Conservation (phyloP, 2,329 filamentous ascomycete species). For the Geosmithia putterillii region DNA sequence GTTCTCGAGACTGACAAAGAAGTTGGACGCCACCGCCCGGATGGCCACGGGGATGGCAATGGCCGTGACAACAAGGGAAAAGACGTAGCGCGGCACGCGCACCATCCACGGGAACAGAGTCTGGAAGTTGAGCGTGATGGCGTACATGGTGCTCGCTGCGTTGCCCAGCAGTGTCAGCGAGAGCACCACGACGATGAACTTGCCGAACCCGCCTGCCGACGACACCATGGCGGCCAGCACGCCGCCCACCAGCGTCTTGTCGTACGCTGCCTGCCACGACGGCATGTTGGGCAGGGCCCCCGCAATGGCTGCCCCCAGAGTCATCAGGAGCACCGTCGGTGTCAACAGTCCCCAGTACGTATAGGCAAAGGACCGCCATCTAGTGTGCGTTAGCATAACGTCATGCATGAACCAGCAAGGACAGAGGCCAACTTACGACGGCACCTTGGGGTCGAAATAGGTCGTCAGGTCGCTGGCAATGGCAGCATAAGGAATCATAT, state of each 20-base stretch:
- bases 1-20: conserved; percentile 45
- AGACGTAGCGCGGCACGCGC: conserved; percentile 43
- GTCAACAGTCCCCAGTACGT: conserved; percentile 41
- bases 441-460: conserved; percentile 44
- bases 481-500: conserved; percentile 50
- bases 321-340: conserved; percentile 47
- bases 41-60: conserved; percentile 48
- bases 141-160: conserved; percentile 46
- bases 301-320: conserved; percentile 51
- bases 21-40: conserved; percentile 34
- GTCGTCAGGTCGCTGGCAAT: conserved; percentile 49
- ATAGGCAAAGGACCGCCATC: conserved; percentile 37
- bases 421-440: conserved; percentile 24
- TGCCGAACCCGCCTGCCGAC: conserved; percentile 46
- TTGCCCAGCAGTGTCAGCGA: conserved; percentile 47
- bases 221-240: conserved; percentile 47
- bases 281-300: conserved; percentile 42
- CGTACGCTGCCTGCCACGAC: conserved; percentile 40
- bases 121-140: conserved; percentile 52
- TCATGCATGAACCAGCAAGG: background rate
- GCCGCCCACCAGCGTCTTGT: conserved; percentile 40
- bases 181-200: conserved; percentile 47
- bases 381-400: conserved; percentile 5
- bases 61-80: conserved; percentile 42
- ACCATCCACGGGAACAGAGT: conserved; percentile 44